These are phyloP conservation scores for Fonsecaea multimorphosa DNA, from an alignment of 2,329 filamentous ascomycete genomes.

Conservation along the genomic window DNA sequence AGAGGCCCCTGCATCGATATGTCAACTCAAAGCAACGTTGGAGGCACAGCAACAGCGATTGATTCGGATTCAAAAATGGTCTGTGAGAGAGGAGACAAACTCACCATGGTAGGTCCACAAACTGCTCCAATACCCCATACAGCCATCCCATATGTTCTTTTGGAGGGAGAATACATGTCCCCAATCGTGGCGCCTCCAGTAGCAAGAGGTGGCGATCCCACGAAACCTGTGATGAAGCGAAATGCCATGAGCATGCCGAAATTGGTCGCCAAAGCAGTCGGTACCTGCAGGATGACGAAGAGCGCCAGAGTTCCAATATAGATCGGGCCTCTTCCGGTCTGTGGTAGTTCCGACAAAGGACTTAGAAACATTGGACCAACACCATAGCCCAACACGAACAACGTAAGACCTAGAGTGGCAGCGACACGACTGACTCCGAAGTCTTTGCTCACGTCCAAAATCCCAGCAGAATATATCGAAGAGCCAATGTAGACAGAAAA, in stretches of 20 bases:
- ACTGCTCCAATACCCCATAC: constrained; percentile 52
- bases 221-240: constrained; percentile 60
- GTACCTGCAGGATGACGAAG: constrained; percentile 59
- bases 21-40: constrained; percentile 48
- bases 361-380: constrained; percentile 56
- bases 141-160: constrained; percentile 49
- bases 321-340: constrained; percentile 56
- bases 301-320: constrained; percentile 57
- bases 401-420: constrained; percentile 56
- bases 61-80: background rate
- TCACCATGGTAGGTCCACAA: constrained; percentile 34
- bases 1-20: constrained; percentile 44
- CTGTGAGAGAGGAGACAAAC: background rate
- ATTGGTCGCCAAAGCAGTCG: constrained; percentile 56
- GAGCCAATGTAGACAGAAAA: constrained; percentile 60
- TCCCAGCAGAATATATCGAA: constrained; percentile 58
- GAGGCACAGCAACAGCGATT: constrained; percentile 29
- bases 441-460: constrained; percentile 47
- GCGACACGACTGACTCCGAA: constrained; percentile 56
- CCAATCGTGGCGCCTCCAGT: constrained; percentile 54
- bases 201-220: constrained; percentile 55
- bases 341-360: constrained; percentile 58
- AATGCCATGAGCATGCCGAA: constrained; percentile 61
- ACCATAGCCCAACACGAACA: constrained; percentile 57
- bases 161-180: constrained; percentile 51